These are phyloP conservation scores for Fusarium denticulatum DNA, from an alignment of 2,329 filamentous ascomycete genomes.

Conservation along the genomic window DNA sequence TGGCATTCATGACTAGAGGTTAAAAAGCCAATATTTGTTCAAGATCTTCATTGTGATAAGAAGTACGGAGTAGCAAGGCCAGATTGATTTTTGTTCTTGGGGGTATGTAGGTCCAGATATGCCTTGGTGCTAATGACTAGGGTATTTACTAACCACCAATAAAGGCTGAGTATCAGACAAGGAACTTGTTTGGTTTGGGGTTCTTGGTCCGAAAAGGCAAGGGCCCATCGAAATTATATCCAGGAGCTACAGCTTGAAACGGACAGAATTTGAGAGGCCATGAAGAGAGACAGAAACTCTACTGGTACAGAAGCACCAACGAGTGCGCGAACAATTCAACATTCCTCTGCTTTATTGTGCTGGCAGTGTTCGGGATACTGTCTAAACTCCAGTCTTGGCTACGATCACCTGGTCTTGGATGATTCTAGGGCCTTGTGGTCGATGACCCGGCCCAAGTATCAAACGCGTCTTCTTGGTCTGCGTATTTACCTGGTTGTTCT, in stretches of 20 bases:
- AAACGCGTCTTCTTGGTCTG: background rate
- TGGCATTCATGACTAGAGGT: background rate
- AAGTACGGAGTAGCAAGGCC: background rate
- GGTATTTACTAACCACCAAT: conserved; percentile 16
- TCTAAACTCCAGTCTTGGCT: background rate
- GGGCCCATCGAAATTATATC: background rate
- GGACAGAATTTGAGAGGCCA: background rate
- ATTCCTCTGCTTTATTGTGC: background rate
- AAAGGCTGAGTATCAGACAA: background rate
- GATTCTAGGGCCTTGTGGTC: background rate
- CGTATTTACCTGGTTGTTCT: background rate
- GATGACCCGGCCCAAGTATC: background rate
- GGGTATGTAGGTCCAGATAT: background rate
- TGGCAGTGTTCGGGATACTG: background rate
- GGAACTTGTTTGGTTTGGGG: conserved; percentile 1
- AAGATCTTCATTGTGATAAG: background rate
- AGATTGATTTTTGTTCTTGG: background rate
- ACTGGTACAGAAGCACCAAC: background rate
- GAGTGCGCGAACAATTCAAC: background rate
- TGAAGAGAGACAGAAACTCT: background rate
- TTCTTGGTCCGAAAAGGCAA: background rate
- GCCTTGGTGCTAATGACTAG: background rate
- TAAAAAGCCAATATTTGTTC: background rate
- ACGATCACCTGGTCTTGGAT: background rate
- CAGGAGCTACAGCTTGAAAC: conserved; percentile 21